Evolutionary conservation across 331 rosid species (phyloP), one percentile per base, ranked within the genome.

Genomic region (Rhamnella rubrinervis): DNA sequence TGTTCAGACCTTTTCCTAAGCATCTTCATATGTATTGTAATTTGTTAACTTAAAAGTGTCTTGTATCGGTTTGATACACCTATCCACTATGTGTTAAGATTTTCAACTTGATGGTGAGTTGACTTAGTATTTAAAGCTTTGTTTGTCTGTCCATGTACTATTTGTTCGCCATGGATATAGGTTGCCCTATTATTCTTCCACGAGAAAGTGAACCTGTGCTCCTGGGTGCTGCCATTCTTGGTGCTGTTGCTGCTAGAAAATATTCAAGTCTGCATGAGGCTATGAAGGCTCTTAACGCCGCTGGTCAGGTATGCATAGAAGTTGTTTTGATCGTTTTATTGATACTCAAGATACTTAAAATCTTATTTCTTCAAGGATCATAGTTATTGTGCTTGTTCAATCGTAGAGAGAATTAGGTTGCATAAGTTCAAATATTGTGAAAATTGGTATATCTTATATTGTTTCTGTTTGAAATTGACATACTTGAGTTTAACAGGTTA

Each of bases 151-250:
- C 26, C 9, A 17, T 25, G 40, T 52, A 2, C 46, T 41, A 14
- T 59, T 46, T 40, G 23, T 28, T 63, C 61, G 60, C 57, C 38
- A 73, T 71, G 70, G 40, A 66, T 73, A 53, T 75, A 93, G 98
- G 98, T 55, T 93, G 89, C 80, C 88, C 97, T 56, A 87, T 93
- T 79, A 83, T 93, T 85, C 89, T 93, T 79, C 98, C 98, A 40
- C 92, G 92, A 74, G 98, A 93, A 77, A 87, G 85, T 53, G 96
- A 93, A 77, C 86, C 98, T 59, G 97, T 93, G 77, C 96, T 93
- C 65, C 84, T 93, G 84, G 98, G 98, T 65, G 96, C 98, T 81
- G 88, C 98, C 62, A 93, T 90, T 84, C 84, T 93, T 50, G 97
- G 97, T 61, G 90, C 96, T n/a, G 98, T 93, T 68, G 98, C 96